A percentile compares a stretch with the other conserved stretches of the same genome.
Evolutionary conservation across 2,329 filamentous ascomycete genomes (phyloP).

Genomic region (Aspergillus flavus): DNA sequence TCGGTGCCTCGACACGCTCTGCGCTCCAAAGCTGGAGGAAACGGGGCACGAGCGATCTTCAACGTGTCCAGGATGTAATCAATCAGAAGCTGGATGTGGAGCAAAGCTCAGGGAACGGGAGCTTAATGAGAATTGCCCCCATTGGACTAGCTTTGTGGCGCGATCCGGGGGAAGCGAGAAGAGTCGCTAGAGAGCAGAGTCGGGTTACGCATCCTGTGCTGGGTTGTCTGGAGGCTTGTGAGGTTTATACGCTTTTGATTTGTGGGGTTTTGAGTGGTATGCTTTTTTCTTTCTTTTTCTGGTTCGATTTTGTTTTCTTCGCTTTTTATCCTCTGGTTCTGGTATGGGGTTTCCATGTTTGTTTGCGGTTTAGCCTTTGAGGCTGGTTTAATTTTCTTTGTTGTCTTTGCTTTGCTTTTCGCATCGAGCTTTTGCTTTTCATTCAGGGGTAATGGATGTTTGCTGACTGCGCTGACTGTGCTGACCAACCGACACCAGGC

Average conservation of each 20-base stretch:
- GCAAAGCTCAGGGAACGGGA: slow-evolving; percentile 41
- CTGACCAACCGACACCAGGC: slow-evolving; percentile 5
- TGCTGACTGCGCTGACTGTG: not conserved
- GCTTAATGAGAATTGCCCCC: slow-evolving; percentile 46
- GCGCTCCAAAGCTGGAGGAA: slow-evolving; percentile 38
- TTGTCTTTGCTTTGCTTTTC: not conserved
- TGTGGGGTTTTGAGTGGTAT: slow-evolving; percentile 30
- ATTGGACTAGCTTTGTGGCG: slow-evolving; percentile 36
- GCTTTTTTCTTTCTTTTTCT: slow-evolving; percentile 13
- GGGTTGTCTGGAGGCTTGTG: slow-evolving; percentile 44
- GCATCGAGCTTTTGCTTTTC: not conserved
- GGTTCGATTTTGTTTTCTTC: not conserved
- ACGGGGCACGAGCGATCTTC: not conserved
- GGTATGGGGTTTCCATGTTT: not conserved
- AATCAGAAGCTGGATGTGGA: slow-evolving; percentile 20
- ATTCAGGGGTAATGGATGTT: not conserved
- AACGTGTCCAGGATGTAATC: slow-evolving; percentile 22
- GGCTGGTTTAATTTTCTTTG: not conserved
- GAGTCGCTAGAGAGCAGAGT: slow-evolving; percentile 31
- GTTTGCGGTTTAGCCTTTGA: not conserved
- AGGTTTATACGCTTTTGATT: slow-evolving; percentile 39
- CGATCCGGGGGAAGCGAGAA: slow-evolving; percentile 24
- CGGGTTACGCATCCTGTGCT: slow-evolving; percentile 42
- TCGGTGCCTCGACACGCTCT: slow-evolving; percentile 37
- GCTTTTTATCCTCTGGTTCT: not conserved